Evolutionary conservation across 1,139 yeast genomes (phyloP).

Genomic region (Blastobotrys indianensis): DNA sequence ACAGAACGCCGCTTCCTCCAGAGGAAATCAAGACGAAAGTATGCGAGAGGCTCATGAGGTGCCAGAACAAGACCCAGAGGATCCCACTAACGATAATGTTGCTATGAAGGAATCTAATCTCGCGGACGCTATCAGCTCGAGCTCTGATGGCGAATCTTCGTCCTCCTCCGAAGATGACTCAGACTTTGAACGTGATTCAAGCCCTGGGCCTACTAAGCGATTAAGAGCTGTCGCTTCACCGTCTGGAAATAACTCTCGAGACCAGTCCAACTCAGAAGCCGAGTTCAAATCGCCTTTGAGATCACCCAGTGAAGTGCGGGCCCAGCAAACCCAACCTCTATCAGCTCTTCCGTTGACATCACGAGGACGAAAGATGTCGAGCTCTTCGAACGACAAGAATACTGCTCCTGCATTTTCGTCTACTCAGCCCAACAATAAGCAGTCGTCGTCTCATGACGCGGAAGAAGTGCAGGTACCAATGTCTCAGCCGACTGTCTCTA

Average conservation of each 20-base stretch:
- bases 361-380: too few relatives aligned
- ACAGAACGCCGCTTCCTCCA: not conserved
- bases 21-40: not conserved
- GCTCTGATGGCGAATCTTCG: not conserved
- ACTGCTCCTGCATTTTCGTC: not conserved
- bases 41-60: too few relatives aligned
- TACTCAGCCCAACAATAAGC: not conserved
- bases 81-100: not conserved
- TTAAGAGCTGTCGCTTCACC: constrained; percentile 15
- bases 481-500: not conserved
- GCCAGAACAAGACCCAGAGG: too few relatives aligned
- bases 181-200: constrained; percentile 12
- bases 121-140: not conserved
- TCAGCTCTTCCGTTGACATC: too few relatives aligned
- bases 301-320: too few relatives aligned
- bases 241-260: constrained; percentile 11
- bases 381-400: not conserved
- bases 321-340: too few relatives aligned
- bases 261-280: constrained; percentile 4
- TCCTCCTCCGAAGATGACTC: constrained; percentile 9
- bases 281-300: not conserved
- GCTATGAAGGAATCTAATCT: constrained; percentile 3
- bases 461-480: not conserved
- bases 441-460: not conserved
- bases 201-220: constrained; percentile 13